Evolutionary conservation across 768 basidiomycete genomes (phyloP).

Genomic region (Termitomyces sp.): DNA sequence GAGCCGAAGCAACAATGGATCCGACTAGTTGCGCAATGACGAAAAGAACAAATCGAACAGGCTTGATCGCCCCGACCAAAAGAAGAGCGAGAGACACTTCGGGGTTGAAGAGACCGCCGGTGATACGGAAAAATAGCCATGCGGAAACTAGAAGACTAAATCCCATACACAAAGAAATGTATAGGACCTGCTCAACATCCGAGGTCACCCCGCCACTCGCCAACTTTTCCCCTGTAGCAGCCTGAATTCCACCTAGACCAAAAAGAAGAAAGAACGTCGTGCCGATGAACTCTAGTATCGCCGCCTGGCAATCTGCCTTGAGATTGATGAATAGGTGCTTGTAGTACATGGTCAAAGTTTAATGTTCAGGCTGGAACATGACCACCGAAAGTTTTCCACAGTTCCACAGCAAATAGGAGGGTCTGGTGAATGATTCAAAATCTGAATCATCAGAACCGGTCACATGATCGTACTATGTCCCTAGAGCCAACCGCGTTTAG

Average conservation of each 20-base stretch:
- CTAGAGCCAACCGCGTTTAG: too few relatives aligned
- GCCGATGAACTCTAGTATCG: constrained; percentile 57
- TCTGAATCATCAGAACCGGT: not conserved
- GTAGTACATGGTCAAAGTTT: constrained; percentile 1
- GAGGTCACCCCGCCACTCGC: constrained; percentile 24
- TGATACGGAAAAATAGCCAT: constrained; percentile 66
- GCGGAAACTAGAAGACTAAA: constrained; percentile 60
- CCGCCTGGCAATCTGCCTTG: constrained; percentile 44
- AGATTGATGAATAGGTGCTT: constrained; percentile 24
- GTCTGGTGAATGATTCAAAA: not conserved
- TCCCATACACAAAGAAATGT: constrained; percentile 61
- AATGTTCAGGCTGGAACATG: not conserved
- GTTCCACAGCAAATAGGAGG: not conserved
- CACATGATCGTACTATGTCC: not conserved
- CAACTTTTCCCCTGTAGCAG: constrained; percentile 38
- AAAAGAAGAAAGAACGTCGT: constrained; percentile 65
- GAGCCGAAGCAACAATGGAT: constrained; percentile 56
- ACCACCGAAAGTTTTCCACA: not conserved
- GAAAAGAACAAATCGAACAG: constrained; percentile 57
- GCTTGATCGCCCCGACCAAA: constrained; percentile 52
- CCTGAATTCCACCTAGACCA: constrained; percentile 65
- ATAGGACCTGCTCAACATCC: constrained; percentile 44
- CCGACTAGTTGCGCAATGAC: constrained; percentile 62
- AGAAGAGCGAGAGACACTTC: constrained; percentile 59
- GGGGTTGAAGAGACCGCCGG: constrained; percentile 68